Percentiles rank a stretch among this genome's conserved stretches.
These are phyloP conservation scores for Eucommia ulmoides DNA, from an alignment of 257 asterid genomes.

Conservation along the genomic window DNA sequence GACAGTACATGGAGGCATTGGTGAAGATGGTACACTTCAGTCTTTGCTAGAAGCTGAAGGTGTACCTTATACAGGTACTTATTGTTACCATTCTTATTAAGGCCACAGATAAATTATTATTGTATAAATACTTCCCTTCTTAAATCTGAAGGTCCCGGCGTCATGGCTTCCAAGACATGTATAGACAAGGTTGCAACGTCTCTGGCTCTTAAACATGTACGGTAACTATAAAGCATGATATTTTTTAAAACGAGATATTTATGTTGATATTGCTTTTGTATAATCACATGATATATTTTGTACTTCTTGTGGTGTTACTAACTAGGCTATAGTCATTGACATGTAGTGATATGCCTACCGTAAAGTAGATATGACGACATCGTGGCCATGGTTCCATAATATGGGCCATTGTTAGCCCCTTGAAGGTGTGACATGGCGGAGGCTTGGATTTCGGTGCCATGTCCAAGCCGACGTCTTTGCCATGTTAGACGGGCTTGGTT, in stretches of 20 bases:
- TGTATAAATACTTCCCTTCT: slow-evolving; percentile 14
- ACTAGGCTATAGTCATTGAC: neutral
- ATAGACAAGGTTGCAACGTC: slow-evolving; percentile 95
- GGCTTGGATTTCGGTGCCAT: too few relatives aligned
- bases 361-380: too few relatives aligned
- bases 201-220: slow-evolving; percentile 60
- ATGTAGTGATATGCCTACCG: too few relatives aligned
- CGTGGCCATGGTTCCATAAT: too few relatives aligned
- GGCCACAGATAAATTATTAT: too few relatives aligned
- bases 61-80: slow-evolving; percentile 56
- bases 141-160: slow-evolving; percentile 56
- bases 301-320: neutral
- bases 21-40: slow-evolving; percentile 90
- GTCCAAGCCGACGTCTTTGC: too few relatives aligned
- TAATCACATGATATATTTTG: neutral
- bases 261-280: neutral
- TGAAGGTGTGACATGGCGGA: too few relatives aligned
- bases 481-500: too few relatives aligned
- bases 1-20: slow-evolving; percentile 89
- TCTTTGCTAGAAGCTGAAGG: slow-evolving; percentile 64
- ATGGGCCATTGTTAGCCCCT: too few relatives aligned
- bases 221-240: slow-evolving; percentile 14
- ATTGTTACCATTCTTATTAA: too few relatives aligned
- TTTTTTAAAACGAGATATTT: neutral
- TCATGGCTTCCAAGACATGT: slow-evolving; percentile 57